Evolutionary conservation across 306 rosid species (phyloP).

Genomic region (Oemleria cerasiformis): DNA sequence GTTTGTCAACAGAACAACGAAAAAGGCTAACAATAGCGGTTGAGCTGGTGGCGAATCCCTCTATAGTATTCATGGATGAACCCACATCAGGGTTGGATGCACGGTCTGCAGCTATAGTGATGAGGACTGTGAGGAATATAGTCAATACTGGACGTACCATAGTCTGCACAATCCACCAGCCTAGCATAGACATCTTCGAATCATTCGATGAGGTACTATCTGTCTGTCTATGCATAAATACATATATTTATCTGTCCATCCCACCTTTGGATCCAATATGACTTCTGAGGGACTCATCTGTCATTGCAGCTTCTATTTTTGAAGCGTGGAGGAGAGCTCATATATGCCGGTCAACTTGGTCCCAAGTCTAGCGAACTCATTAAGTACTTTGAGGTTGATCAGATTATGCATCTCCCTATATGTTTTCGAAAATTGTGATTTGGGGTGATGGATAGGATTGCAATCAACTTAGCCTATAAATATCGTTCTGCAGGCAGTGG

Average conservation of each 20-base stretch:
- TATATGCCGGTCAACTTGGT: slow-evolving; percentile 98
- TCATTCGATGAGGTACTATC: slow-evolving; percentile 88
- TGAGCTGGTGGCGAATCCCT: slow-evolving; percentile 94
- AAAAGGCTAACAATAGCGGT: slow-evolving; percentile 92
- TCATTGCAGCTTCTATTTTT: slow-evolving; percentile 74
- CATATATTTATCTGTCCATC: neutral
- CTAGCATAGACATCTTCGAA: slow-evolving; percentile 98
- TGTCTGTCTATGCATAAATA: neutral
- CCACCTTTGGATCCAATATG: too few species aligned
- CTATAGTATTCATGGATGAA: slow-evolving; percentile 96
- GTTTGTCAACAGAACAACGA: slow-evolving; percentile 92
- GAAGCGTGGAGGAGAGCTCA: slow-evolving; percentile 99
- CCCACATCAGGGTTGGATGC: slow-evolving; percentile 99
- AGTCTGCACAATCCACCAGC: slow-evolving; percentile 98
- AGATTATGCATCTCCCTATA: slow-evolving; percentile 21
- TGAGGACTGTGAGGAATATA: slow-evolving; percentile 97
- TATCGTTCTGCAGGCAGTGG: slow-evolving; percentile 59
- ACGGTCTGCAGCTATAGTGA: slow-evolving; percentile 94
- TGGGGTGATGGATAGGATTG: slow-evolving; percentile 18
- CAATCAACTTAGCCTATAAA: slow-evolving; percentile 10
- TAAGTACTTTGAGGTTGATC: slow-evolving; percentile 77
- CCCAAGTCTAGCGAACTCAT: slow-evolving; percentile 79
- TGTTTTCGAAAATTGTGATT: slow-evolving; percentile 17
- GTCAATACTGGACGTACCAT: slow-evolving; percentile 96
- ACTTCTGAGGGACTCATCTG: slow-evolving; percentile 10